Evolutionary conservation across 1,139 yeast species (phyloP).

Genomic region (Chernovozyma aurita): DNA sequence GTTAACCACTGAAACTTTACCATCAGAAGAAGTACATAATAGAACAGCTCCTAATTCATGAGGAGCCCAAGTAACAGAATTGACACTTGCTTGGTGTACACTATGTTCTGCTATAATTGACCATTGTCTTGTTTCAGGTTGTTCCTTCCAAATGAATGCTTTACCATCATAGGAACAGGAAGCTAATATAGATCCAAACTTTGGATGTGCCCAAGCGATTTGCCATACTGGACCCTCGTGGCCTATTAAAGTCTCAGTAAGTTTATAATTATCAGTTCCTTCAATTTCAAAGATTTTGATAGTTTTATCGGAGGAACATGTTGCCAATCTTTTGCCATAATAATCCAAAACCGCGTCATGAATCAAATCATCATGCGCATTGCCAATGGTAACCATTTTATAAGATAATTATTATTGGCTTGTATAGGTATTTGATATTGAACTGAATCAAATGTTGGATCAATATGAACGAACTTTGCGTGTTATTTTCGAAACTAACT

Average conservation of each 20-base stretch:
- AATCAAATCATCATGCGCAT: slow-evolving; percentile 84
- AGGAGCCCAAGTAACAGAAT: slow-evolving; percentile 96
- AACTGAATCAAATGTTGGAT: too few relatives aligned
- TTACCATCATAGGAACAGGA: slow-evolving; percentile 95
- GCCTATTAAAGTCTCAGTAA: slow-evolving; percentile 76
- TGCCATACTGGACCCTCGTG: slow-evolving; percentile 99
- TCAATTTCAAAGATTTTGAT: slow-evolving; percentile 90
- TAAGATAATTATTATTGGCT: too few relatives aligned
- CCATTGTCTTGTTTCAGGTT: slow-evolving; percentile 80
- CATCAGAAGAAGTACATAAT: slow-evolving; percentile 90
- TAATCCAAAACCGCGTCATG: slow-evolving; percentile 97
- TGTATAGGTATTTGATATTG: too few relatives aligned
- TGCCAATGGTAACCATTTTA: slow-evolving; percentile 65
- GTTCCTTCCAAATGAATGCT: slow-evolving; percentile 91
- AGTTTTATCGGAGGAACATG: slow-evolving; percentile 92
- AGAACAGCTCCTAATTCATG: slow-evolving; percentile 93
- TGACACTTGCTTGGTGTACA: slow-evolving; percentile 90
- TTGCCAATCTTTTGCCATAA: slow-evolving; percentile 92
- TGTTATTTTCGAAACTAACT: neutral
- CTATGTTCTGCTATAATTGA: slow-evolving; percentile 81
- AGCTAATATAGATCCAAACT: slow-evolving; percentile 91
- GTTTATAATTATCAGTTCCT: slow-evolving; percentile 68
- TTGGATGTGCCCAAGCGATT: slow-evolving; percentile 98
- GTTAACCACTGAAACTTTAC: slow-evolving; percentile 84
- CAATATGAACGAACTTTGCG: neutral